These are phyloP conservation scores for Syncephalis fuscata DNA, from an alignment of 371 early-diverging fungal genomes.

Conservation along the genomic window DNA sequence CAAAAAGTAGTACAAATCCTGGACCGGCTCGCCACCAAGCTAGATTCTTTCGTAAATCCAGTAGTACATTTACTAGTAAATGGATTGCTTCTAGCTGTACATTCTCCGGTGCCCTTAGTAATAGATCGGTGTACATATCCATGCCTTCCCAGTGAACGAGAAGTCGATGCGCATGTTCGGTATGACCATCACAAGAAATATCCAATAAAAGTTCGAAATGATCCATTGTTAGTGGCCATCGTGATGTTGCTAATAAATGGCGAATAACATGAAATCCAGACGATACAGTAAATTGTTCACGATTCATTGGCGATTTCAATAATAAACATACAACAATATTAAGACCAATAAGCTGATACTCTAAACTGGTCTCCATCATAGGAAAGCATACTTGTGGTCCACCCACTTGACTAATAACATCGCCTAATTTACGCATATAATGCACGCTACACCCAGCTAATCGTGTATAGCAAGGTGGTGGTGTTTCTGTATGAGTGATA, in stretches of 20 bases:
- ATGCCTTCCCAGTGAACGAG: constrained; percentile 14
- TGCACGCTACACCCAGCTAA: constrained; percentile 11
- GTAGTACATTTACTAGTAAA: constrained; percentile 15
- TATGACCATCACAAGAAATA: constrained; percentile 18
- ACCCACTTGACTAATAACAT: constrained; percentile 15
- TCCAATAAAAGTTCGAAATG: constrained; percentile 20
- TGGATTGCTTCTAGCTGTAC: constrained; percentile 18
- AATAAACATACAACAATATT: constrained; percentile 18
- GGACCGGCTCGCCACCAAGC: constrained; percentile 14
- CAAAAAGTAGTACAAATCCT: constrained; percentile 14
- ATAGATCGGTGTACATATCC: constrained; percentile 13
- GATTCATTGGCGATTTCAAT: constrained; percentile 18
- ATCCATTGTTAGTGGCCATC: constrained; percentile 11
- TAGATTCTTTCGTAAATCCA: constrained; percentile 19
- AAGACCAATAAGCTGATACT: constrained; percentile 17
- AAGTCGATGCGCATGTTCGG: constrained; percentile 17
- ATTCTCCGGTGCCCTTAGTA: constrained; percentile 11
- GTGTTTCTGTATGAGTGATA: too few species aligned
- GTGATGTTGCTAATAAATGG: constrained; percentile 9
- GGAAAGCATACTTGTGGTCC: constrained; percentile 18
- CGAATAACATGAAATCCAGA: constrained; percentile 16
- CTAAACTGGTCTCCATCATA: constrained; percentile 15
- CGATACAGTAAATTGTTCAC: constrained; percentile 14
- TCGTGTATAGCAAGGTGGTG: too few species aligned
- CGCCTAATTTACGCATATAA: constrained; percentile 14